phyloP scores from a whole-genome alignment of 179 eudicot genomes.

The Dionaea muscipula region DNA sequence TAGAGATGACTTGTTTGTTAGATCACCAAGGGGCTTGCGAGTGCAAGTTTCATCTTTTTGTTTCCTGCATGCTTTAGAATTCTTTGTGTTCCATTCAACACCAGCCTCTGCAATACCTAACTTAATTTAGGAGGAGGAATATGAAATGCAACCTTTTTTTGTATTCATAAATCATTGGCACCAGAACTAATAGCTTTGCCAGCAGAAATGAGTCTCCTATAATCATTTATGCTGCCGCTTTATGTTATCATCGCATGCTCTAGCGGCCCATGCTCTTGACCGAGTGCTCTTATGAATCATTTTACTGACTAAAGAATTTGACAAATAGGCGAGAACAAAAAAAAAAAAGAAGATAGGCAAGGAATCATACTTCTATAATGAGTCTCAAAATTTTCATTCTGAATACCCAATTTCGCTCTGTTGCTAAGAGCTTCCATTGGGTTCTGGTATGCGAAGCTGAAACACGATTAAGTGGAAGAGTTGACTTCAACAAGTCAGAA shows the following conservation, averaged over 20 bases:
- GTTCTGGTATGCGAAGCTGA: background rate
- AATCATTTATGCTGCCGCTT: too few relatives aligned
- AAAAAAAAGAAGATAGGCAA: background rate
- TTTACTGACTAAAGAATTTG: too few relatives aligned
- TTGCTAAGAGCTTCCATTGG: constrained; percentile 20
- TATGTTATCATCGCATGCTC: too few relatives aligned
- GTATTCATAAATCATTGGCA: too few relatives aligned
- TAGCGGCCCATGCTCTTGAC: too few relatives aligned
- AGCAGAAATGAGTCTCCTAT: too few relatives aligned
- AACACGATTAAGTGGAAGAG: too few relatives aligned
- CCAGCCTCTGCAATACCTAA: background rate
- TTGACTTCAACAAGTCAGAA: too few relatives aligned
- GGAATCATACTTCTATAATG: constrained; percentile 20
- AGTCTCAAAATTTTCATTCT: constrained; percentile 23
- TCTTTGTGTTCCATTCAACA: background rate
- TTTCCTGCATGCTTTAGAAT: background rate
- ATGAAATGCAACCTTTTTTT: too few relatives aligned
- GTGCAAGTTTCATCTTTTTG: background rate
- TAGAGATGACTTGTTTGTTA: background rate
- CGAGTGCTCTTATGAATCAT: too few relatives aligned
- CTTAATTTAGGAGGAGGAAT: background rate
- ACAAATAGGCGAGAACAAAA: too few relatives aligned
- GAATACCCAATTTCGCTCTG: constrained; percentile 18
- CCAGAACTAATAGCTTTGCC: too few relatives aligned
- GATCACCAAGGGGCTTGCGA: constrained; percentile 2